Percentiles rank a stretch among this genome's conserved stretches.
Evolutionary conservation across 176 grass and related monocot genomes (phyloP).

Genomic region (Eleusine indica): DNA sequence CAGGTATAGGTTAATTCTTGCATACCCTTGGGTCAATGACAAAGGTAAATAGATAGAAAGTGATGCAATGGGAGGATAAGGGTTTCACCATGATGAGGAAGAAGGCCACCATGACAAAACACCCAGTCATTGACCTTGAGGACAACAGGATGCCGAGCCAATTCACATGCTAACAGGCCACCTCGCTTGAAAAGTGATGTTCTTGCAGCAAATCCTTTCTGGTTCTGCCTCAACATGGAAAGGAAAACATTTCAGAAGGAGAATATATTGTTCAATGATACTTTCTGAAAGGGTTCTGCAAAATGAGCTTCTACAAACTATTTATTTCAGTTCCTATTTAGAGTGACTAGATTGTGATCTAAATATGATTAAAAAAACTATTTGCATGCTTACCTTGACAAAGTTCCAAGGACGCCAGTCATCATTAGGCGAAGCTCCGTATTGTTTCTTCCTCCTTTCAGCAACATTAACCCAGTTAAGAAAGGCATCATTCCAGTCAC

Average conservation of each 20-base stretch:
- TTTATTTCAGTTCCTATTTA: background rate
- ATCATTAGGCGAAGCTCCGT: conserved; percentile 24
- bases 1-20: background rate
- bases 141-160: conserved; percentile 79
- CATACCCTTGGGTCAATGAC: background rate
- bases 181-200: conserved; percentile 78
- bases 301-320: background rate
- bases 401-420: conserved; percentile 71
- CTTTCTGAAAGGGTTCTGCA: background rate
- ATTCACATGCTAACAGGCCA: conserved; percentile 71
- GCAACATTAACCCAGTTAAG: conserved; percentile 73
- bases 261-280: conserved; percentile 3
- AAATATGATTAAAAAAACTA: background rate
- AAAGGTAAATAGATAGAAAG: background rate
- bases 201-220: conserved; percentile 76
- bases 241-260: conserved; percentile 52
- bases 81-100: conserved; percentile 88
- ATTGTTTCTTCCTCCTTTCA: conserved; percentile 56
- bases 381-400: conserved; percentile 55
- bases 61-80: background rate
- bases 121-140: conserved; percentile 87
- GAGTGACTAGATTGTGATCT: background rate
- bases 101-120: conserved; percentile 97
- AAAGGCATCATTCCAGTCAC: conserved; percentile 85
- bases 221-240: conserved; percentile 70